Evolutionary conservation across 208 protist genomes (phyloP).

Genomic region (Trichomonas vaginalis): DNA sequence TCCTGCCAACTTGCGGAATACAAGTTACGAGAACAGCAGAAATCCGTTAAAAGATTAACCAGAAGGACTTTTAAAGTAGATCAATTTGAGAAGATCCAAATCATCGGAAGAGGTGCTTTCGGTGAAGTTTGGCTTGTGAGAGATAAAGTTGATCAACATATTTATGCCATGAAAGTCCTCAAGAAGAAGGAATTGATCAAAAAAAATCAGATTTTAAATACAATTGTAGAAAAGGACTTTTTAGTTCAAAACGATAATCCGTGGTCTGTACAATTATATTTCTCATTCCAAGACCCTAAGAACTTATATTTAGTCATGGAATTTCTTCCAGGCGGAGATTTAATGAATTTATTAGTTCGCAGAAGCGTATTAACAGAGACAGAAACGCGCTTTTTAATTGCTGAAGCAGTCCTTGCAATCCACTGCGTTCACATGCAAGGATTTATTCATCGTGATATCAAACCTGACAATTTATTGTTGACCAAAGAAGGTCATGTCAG

Average conservation of each 20-base stretch:
- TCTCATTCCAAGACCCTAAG: constrained; percentile 47
- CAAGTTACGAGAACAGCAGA: neutral
- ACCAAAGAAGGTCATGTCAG: constrained; percentile 33
- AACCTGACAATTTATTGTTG: constrained; percentile 32
- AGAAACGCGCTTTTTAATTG: constrained; percentile 50
- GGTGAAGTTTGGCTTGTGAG: neutral
- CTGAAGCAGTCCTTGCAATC: constrained; percentile 46
- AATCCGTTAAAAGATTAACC: neutral
- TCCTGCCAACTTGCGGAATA: neutral
- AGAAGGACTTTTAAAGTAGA: neutral
- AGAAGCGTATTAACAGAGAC: constrained; percentile 45
- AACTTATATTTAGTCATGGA: constrained; percentile 58
- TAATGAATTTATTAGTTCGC: constrained; percentile 51
- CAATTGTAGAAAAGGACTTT: constrained; percentile 41
- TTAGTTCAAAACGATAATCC: constrained; percentile 32
- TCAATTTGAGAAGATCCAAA: neutral
- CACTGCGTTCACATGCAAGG: constrained; percentile 41
- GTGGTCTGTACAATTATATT: constrained; percentile 49
- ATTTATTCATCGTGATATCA: constrained; percentile 47
- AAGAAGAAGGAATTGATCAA: neutral
- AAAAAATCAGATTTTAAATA: constrained; percentile 33
- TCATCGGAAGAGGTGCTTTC: neutral
- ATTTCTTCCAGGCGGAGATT: constrained; percentile 52
- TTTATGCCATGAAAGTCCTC: constrained; percentile 4
- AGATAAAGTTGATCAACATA: neutral